A percentile compares a stretch with the other conserved stretches of the same genome.
phyloP scores from a whole-genome alignment of 2,329 filamentous ascomycete species.

The Claviceps paspali region DNA sequence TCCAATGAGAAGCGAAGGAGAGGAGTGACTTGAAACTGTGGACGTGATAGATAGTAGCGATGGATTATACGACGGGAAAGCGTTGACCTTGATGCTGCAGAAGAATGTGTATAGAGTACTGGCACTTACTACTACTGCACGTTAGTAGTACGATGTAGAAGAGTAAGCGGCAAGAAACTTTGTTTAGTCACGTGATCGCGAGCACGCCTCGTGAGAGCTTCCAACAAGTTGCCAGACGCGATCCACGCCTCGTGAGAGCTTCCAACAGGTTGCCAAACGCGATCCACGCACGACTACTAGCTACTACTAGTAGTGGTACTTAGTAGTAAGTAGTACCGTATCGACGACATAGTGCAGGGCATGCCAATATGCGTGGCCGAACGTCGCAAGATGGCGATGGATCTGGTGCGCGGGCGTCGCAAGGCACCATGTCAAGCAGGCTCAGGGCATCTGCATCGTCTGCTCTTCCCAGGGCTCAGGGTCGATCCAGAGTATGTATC shows the following conservation, averaged over 20 bases:
- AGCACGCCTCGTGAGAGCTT: conserved; percentile 1
- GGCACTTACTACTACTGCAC: too few species aligned
- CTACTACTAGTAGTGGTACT: too few species aligned
- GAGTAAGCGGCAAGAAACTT: too few species aligned
- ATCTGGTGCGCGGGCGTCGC: conserved; percentile 14
- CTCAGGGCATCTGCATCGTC: conserved; percentile 21
- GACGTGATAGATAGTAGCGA: too few species aligned
- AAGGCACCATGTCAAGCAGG: conserved; percentile 16
- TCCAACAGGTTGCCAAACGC: not conserved
- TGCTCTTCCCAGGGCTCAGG: conserved; percentile 20
- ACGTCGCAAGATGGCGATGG: conserved; percentile 17
- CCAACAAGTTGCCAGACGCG: not conserved
- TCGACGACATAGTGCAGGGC: not conserved
- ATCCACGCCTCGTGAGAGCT: conserved; percentile 1
- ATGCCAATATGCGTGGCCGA: conserved; percentile 17
- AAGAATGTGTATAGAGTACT: too few species aligned
- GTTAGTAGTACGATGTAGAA: too few species aligned
- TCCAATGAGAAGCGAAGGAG: too few species aligned
- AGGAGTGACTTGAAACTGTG: too few species aligned
- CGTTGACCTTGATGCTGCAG: too few species aligned
- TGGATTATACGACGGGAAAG: too few species aligned
- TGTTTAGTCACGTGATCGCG: conserved; percentile 2
- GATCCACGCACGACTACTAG: not conserved
- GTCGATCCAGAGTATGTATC: conserved; percentile 23
- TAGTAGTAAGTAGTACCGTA: not conserved